These are phyloP conservation scores for Penicillium sp. DNA, from an alignment of 2,329 filamentous ascomycete genomes.

Conservation along the genomic window DNA sequence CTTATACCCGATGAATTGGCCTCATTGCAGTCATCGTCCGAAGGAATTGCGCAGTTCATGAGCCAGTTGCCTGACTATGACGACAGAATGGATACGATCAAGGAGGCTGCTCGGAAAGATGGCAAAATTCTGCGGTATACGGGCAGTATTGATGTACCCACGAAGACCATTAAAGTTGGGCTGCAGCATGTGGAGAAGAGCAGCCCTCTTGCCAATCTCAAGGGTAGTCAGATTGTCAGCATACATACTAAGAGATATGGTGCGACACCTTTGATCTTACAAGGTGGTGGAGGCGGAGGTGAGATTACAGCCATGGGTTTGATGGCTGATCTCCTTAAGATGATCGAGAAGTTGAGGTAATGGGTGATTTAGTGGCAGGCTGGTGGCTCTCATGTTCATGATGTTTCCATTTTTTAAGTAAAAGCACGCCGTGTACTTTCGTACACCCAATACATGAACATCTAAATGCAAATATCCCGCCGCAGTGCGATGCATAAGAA, in stretches of 20 bases:
- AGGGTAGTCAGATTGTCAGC: conserved; percentile 98
- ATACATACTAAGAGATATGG: conserved; percentile 97
- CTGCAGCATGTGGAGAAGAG: conserved; percentile 83
- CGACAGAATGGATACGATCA: conserved; percentile 81
- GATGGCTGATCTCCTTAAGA: conserved; percentile 88
- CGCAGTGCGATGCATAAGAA: too few species aligned
- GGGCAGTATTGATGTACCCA: conserved; percentile 83
- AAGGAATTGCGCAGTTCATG: conserved; percentile 77
- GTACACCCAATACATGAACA: too few species aligned
- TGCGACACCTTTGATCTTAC: conserved; percentile 84
- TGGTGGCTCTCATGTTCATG: not conserved
- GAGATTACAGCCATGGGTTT: conserved; percentile 98
- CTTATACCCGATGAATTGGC: conserved; percentile 88
- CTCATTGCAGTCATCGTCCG: conserved; percentile 57
- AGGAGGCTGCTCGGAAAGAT: conserved; percentile 77
- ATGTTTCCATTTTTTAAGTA: too few species aligned
- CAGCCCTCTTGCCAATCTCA: conserved; percentile 88
- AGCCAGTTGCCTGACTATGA: conserved; percentile 77
- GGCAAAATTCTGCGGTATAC: conserved; percentile 94
- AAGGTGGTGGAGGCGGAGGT: conserved; percentile 89
- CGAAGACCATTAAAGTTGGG: conserved; percentile 82
- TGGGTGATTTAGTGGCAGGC: not conserved
- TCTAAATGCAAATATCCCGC: too few species aligned
- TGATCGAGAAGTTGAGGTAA: conserved; percentile 67
- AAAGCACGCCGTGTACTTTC: too few species aligned